Base-by-base conservation (phyloP, 139 green algal genomes). In the Haematococcus sp. region DNA sequence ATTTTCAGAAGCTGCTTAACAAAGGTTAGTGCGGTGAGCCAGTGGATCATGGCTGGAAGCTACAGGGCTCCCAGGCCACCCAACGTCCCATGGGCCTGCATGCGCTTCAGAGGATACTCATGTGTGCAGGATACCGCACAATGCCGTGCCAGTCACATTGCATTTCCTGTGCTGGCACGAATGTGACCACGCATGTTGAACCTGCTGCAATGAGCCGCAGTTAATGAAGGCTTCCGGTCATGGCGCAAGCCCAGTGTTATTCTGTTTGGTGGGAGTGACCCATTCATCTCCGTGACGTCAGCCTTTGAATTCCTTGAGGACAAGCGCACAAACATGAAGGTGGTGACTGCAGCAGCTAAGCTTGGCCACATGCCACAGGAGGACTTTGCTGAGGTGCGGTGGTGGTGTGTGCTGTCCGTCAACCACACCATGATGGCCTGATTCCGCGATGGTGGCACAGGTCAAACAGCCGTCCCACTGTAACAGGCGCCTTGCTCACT, bases 161-260 rank as follows among this genome's bases (percentile, higher is more conserved):
- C n/a, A n/a, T n/a, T n/a, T n/a, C n/a, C n/a, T n/a, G n/a, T n/a
- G n/a, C n/a, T n/a, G n/a, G n/a, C n/a, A n/a, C n/a, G n/a, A n/a
- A n/a, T n/a, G n/a, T n/a, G n/a, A n/a, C n/a, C n/a, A n/a, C n/a
- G n/a, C n/a, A n/a, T n/a, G n/a, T n/a, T n/a, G n/a, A n/a, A n/a
- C n/a, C n/a, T n/a, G n/a, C n/a, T n/a, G n/a, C n/a, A n/a, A n/a
- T n/a, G n/a, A n/a, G n/a, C n/a, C n/a, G 40, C 40, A 49, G 83
- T 94, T 22, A 81, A 95, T 70, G 80, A 90, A 23, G 84, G 75
- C 7, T 94, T 75, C 80, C 31, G 22, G 4, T 81, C 28, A 19
- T 95, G 88, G 86, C 73, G 80, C 30, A 83, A 85, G 43, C 85
- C 90, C 31, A 81, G 70, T 4, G 61, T 93, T 51, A 70, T 93